phyloP scores from a whole-genome alignment of 176 grass and related monocot species.

The Zoysia japonica region DNA sequence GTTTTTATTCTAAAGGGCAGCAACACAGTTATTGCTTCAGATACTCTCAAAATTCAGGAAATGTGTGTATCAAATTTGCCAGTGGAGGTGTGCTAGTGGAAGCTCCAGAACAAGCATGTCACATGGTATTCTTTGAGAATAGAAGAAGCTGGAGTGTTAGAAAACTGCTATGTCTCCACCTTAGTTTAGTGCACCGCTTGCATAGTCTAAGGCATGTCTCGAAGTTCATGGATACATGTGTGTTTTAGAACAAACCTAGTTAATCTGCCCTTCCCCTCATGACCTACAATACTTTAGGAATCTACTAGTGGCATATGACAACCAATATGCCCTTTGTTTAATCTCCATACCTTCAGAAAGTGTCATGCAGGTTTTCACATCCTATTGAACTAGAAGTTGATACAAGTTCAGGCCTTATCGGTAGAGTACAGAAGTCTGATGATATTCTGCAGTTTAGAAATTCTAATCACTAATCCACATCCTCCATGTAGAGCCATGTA shows the following conservation, averaged over 20 bases:
- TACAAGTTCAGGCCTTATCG: neutral
- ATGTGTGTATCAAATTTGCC: constrained; percentile 2
- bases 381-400: neutral
- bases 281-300: neutral
- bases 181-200: neutral
- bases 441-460: constrained; percentile 8
- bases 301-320: neutral
- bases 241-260: constrained; percentile 10
- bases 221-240: constrained; percentile 2
- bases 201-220: neutral
- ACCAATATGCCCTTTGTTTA: constrained; percentile 15
- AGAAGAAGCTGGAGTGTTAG: constrained; percentile 17
- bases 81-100: constrained; percentile 18
- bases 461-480: neutral
- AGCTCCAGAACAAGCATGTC: constrained; percentile 28
- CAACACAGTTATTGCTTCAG: constrained; percentile 24
- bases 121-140: constrained; percentile 16
- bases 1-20: constrained; percentile 40
- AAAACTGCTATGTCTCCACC: constrained; percentile 11
- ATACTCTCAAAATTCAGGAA: constrained; percentile 28
- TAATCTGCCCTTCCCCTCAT: constrained; percentile 15
- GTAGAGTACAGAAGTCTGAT: neutral
- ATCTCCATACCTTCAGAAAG: constrained; percentile 1
- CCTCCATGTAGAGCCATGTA: constrained; percentile 3
- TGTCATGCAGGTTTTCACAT: neutral